Conservation (phyloP, 768 basidiomycete species). For the Leccinum barrowsii region DNA sequence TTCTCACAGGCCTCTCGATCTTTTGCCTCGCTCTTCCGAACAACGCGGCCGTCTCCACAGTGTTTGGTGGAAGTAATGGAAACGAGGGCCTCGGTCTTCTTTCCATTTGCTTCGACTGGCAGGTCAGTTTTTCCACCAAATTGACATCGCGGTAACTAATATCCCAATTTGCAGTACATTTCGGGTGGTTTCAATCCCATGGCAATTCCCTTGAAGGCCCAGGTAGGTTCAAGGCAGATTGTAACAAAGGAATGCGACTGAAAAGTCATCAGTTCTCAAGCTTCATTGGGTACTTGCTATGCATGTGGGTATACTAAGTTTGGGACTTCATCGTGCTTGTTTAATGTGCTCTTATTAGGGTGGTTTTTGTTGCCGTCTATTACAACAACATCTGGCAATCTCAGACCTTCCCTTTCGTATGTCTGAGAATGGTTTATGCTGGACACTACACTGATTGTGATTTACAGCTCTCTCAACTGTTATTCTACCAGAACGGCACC, state of each 20-base stretch:
- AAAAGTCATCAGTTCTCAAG: conserved; percentile 34
- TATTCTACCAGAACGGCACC: conserved; percentile 52
- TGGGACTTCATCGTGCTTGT: background rate
- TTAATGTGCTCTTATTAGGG: conserved; percentile 19
- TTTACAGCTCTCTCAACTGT: conserved; percentile 41
- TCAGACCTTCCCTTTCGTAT: conserved; percentile 56
- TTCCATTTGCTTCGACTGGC: conserved; percentile 61
- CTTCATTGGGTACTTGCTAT: conserved; percentile 49
- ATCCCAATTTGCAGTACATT: conserved; percentile 18
- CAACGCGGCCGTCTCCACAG: conserved; percentile 46
- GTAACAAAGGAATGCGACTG: background rate
- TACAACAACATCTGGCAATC: conserved; percentile 54
- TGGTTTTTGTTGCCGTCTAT: conserved; percentile 35
- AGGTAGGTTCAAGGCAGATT: conserved; percentile 20
- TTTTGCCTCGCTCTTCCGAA: conserved; percentile 56
- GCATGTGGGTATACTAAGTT: conserved; percentile 38
- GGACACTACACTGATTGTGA: background rate
- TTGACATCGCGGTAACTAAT: background rate
- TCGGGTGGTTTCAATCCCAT: conserved; percentile 39
- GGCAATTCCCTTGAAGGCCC: conserved; percentile 52
- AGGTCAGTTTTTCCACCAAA: conserved; percentile 33
- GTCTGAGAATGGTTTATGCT: conserved; percentile 24
- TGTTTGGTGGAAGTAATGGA: conserved; percentile 60
- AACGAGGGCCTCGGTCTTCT: conserved; percentile 64
- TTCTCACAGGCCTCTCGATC: conserved; percentile 58